phyloP scores from a whole-genome alignment of 2,329 filamentous ascomycete species.

The Dactylellina cionopaga region DNA sequence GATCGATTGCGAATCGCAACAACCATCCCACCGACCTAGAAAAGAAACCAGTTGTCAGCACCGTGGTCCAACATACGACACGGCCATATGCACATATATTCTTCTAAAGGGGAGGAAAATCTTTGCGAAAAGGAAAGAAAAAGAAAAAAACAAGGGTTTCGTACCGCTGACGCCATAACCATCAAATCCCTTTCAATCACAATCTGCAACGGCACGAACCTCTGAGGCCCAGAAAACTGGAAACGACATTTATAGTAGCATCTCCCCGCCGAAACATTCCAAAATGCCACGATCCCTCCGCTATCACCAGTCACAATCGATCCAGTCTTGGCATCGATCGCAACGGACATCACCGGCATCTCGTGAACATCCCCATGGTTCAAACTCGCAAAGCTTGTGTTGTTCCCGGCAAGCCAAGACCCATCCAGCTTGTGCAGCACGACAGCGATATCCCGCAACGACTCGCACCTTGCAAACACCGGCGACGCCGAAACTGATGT shows the following conservation, averaged over 20 bases:
- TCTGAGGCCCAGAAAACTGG: background rate
- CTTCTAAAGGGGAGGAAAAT: no score
- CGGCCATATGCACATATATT: background rate
- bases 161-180: constrained; percentile 31
- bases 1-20: constrained; percentile 7
- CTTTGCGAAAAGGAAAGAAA: background rate
- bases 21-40: constrained; percentile 21
- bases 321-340: constrained; percentile 29
- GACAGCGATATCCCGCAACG: constrained; percentile 50
- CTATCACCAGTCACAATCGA: constrained; percentile 40
- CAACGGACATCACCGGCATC: constrained; percentile 17
- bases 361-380: constrained; percentile 25
- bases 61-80: background rate
- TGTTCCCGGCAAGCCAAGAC: constrained; percentile 49
- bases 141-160: background rate
- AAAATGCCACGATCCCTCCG: constrained; percentile 34
- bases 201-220: constrained; percentile 17
- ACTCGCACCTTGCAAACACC: constrained; percentile 43
- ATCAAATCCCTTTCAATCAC: constrained; percentile 40
- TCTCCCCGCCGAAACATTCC: constrained; percentile 17
- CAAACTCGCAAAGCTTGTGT: constrained; percentile 41
- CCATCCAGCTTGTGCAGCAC: constrained; percentile 35
- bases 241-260: constrained; percentile 18
- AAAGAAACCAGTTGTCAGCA: background rate
- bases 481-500: constrained; percentile 48